These are phyloP conservation scores for Diaporthe eres DNA, from an alignment of 2,329 filamentous ascomycete species.

Conservation along the genomic window DNA sequence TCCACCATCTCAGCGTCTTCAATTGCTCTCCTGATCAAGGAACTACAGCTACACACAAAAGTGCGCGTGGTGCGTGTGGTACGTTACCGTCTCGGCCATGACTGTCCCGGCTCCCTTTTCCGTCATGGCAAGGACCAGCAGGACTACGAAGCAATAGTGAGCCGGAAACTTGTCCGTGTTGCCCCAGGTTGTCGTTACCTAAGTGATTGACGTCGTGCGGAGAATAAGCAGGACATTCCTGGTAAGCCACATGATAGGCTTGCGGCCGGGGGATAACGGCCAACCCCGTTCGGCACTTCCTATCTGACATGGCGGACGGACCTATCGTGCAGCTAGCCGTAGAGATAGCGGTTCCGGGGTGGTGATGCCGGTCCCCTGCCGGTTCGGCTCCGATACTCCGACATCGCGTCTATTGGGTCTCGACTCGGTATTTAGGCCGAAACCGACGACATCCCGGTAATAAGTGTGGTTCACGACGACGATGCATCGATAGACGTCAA, in stretches of 20 bases:
- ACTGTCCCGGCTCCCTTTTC: background rate
- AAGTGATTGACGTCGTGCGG: conserved; percentile 23
- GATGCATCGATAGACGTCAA: background rate
- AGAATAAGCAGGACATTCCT: background rate
- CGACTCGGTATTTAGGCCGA: conserved; percentile 10
- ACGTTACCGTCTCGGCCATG: background rate
- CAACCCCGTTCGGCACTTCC: conserved; percentile 7
- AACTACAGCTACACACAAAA: too few species aligned
- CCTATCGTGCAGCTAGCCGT: background rate
- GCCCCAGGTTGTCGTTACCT: conserved; percentile 8
- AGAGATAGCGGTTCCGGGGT: conserved; percentile 10
- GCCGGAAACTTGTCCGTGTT: background rate
- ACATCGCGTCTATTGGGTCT: conserved; percentile 7
- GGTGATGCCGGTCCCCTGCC: conserved; percentile 30
- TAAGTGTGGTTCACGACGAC: background rate
- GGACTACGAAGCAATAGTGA: background rate
- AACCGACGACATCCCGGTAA: background rate
- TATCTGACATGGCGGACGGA: background rate
- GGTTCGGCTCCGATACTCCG: conserved; percentile 30
- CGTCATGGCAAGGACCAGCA: background rate
- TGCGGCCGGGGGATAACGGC: background rate
- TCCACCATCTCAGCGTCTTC: background rate
- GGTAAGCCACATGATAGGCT: background rate
- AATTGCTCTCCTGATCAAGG: background rate
- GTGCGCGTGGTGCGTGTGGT: too few species aligned